Conservation (phyloP, 176 grass and related monocot genomes). For the Ensete glaucum region DNA sequence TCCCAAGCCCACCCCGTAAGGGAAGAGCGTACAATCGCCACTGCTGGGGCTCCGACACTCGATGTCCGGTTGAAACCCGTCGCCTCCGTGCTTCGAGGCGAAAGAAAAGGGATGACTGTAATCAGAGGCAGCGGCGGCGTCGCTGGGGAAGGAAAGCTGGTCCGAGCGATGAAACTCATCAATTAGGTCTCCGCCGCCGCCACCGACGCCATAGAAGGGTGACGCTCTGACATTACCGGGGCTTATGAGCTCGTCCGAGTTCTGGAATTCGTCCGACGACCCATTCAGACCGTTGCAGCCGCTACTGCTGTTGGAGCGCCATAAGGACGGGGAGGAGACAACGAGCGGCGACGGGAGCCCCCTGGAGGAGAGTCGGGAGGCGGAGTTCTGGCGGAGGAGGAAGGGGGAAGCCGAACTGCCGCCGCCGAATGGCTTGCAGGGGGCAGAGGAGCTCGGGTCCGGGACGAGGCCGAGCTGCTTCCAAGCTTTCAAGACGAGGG, state of each 20-base stretch:
- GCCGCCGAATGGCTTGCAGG: slow-evolving; percentile 27
- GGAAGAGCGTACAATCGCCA: neutral
- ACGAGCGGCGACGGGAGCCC: slow-evolving; percentile 46
- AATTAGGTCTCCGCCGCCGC: slow-evolving; percentile 19
- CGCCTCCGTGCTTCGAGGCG: slow-evolving; percentile 4
- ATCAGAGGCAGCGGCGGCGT: slow-evolving; percentile 4
- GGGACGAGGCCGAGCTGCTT: slow-evolving; percentile 53
- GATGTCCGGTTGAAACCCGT: slow-evolving; percentile 18
- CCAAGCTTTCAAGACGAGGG: slow-evolving; percentile 59
- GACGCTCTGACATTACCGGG: slow-evolving; percentile 26
- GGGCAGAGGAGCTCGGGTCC: slow-evolving; percentile 15
- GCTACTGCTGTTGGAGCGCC: slow-evolving; percentile 38
- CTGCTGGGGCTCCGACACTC: neutral
- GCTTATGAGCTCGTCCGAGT: slow-evolving; percentile 46
- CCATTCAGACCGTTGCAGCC: slow-evolving; percentile 30
- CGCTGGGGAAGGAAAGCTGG: slow-evolving; percentile 62
- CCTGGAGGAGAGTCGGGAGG: slow-evolving; percentile 14
- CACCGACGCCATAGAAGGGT: slow-evolving; percentile 31
- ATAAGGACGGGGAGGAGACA: slow-evolving; percentile 47
- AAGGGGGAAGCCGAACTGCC: slow-evolving; percentile 24
- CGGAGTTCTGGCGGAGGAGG: slow-evolving; percentile 51
- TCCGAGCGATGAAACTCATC: slow-evolving; percentile 70
- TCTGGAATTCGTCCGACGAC: slow-evolving; percentile 22
- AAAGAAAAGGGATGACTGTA: neutral
- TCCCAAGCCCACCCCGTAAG: neutral